These are phyloP conservation scores for Volutella citrinella DNA, from an alignment of 2,329 filamentous ascomycete genomes.

Conservation along the genomic window DNA sequence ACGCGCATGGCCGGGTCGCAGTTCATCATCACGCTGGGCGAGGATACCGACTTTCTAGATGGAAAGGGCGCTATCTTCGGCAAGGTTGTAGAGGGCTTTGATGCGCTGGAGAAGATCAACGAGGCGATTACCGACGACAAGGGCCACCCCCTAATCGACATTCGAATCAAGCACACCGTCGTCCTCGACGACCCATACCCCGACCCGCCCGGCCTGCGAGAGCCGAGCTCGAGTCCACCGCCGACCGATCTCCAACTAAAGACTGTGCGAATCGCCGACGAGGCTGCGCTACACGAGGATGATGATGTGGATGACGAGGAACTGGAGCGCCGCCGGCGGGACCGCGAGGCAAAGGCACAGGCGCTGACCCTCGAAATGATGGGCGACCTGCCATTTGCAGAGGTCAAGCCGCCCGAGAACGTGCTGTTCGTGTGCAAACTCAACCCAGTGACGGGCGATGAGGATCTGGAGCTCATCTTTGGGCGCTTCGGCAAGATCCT, in stretches of 20 bases:
- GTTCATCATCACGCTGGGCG: conserved; percentile 88
- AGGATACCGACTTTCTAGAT: conserved; percentile 86
- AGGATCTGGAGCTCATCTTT: conserved; percentile 94
- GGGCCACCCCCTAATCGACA: conserved; percentile 87
- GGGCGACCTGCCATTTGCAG: conserved; percentile 93
- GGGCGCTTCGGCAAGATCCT: conserved; percentile 93
- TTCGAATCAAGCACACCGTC: conserved; percentile 89
- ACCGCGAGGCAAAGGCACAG: conserved; percentile 89
- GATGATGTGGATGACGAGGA: conserved; percentile 72
- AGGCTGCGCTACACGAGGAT: conserved; percentile 76
- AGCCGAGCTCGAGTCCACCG: conserved; percentile 75
- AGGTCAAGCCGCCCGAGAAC: conserved; percentile 96
- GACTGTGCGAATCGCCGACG: conserved; percentile 87
- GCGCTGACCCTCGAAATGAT: conserved; percentile 97
- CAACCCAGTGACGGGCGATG: conserved; percentile 92
- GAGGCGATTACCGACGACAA: conserved; percentile 81
- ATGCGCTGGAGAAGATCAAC: conserved; percentile 91
- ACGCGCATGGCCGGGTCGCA: conserved; percentile 82
- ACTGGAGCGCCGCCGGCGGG: conserved; percentile 73
- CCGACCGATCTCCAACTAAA: conserved; percentile 84
- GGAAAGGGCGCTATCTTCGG: conserved; percentile 94
- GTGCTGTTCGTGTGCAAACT: conserved; percentile 98
- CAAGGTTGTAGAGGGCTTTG: conserved; percentile 93
- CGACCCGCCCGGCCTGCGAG: conserved; percentile 73
- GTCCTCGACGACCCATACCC: conserved; percentile 89